Conservation (phyloP, 2,329 filamentous ascomycete genomes). For the Domatiomyces catenatus region DNA sequence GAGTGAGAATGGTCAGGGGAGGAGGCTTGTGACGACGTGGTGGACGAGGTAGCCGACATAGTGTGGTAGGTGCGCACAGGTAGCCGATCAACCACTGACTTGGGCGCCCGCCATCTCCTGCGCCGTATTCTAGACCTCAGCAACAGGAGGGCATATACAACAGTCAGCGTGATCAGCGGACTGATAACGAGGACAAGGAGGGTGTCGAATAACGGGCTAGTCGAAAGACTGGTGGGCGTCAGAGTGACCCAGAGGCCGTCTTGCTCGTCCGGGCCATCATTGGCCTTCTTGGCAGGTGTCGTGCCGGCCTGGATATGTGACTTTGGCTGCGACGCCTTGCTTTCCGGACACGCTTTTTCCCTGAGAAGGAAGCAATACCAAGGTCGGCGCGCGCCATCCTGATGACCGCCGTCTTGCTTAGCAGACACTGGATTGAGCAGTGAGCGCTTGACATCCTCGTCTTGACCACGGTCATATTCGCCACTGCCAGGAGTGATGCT, state of each 20-base stretch:
- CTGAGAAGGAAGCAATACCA: not conserved
- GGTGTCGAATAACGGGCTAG: conserved; percentile 89
- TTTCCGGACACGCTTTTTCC: not conserved
- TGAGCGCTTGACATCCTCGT: not conserved
- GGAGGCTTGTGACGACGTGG: conserved; percentile 40
- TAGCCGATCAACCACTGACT: conserved; percentile 86
- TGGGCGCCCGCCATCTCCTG: conserved; percentile 89
- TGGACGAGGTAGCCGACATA: conserved; percentile 48
- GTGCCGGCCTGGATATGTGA: not conserved
- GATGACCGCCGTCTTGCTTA: not conserved
- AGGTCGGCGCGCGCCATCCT: not conserved
- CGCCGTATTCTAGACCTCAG: conserved; percentile 77
- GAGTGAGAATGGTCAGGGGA: conserved; percentile 53
- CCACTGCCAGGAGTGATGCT: conserved; percentile 59
- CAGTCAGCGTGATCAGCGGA: conserved; percentile 76
- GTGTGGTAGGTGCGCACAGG: conserved; percentile 92
- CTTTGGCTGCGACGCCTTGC: not conserved
- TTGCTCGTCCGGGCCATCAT: conserved; percentile 13
- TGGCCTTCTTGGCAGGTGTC: conserved; percentile 5
- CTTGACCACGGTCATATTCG: conserved; percentile 41
- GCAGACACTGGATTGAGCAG: conserved; percentile 1
- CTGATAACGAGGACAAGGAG: conserved; percentile 92
- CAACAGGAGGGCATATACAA: conserved; percentile 80
- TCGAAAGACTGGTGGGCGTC: conserved; percentile 72
- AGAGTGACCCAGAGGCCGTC: conserved; percentile 94